Conservation (phyloP, 495 filamentous ascomycete genomes). For the Massariosphaeria phaeospora region DNA sequence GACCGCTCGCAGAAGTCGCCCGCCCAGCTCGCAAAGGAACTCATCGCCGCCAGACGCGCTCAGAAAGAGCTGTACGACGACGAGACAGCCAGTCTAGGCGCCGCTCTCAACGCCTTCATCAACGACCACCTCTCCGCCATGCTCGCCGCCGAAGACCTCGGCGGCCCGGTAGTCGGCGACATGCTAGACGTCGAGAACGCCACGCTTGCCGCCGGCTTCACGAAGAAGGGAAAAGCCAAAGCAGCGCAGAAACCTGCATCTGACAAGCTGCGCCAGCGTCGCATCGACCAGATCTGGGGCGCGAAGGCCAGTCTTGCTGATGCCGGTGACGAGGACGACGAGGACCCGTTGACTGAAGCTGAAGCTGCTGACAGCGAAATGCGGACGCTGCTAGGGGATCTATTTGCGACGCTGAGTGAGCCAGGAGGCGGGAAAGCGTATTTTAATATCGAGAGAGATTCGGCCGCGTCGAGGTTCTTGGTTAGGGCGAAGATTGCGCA, state of each 20-base stretch:
- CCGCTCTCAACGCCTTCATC: conserved; percentile 66
- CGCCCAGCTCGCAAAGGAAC: conserved; percentile 56
- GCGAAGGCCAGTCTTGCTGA: conserved; percentile 39
- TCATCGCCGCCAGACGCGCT: conserved; percentile 53
- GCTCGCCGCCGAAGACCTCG: conserved; percentile 81
- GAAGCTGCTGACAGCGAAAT: conserved; percentile 63
- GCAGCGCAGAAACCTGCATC: conserved; percentile 47
- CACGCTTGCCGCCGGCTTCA: conserved; percentile 64
- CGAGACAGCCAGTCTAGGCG: conserved; percentile 54
- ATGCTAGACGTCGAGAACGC: conserved; percentile 58
- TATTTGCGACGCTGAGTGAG: conserved; percentile 59
- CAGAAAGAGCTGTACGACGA: conserved; percentile 53
- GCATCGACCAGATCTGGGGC: conserved; percentile 72
- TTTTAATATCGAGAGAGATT: conserved; percentile 64
- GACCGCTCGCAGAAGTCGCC: conserved; percentile 55
- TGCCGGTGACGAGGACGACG: no score
- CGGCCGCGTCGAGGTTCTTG: conserved; percentile 76
- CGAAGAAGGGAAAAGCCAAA: conserved; percentile 62
- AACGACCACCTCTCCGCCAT: conserved; percentile 67
- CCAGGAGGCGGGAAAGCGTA: conserved; percentile 57
- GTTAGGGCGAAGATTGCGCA: conserved; percentile 79
- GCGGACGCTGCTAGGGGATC: conserved; percentile 57
- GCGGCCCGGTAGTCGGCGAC: conserved; percentile 79
- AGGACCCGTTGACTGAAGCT: conserved; percentile 51
- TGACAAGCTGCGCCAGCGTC: conserved; percentile 51